Percentiles rank a stretch among this genome's conserved stretches.
These are phyloP conservation scores for Diophrys appendiculata DNA, from an alignment of 73 alveolate genomes.

Conservation along the genomic window DNA sequence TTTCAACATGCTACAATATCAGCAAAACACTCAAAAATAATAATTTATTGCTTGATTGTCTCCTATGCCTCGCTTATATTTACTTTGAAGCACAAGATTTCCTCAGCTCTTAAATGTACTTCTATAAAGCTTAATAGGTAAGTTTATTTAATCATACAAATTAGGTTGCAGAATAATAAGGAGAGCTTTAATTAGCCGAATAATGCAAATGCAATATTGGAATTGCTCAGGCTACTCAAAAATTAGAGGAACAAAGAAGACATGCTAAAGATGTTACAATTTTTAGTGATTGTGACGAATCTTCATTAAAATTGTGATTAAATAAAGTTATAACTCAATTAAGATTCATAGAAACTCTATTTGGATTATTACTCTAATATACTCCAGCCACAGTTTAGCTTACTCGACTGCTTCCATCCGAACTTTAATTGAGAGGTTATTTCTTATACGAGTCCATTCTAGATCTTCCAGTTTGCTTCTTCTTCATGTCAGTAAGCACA, in stretches of 20 bases:
- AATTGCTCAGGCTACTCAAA: conserved; percentile 24
- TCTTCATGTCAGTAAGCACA: too few species aligned
- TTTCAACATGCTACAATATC: conserved; percentile 17
- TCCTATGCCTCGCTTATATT: conserved; percentile 48
- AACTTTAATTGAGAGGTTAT: too few species aligned
- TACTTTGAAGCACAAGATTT: conserved; percentile 36
- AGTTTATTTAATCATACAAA: background rate
- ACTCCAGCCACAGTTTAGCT: too few species aligned
- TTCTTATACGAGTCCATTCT: too few species aligned
- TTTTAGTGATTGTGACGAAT: too few species aligned
- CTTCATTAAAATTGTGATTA: too few species aligned
- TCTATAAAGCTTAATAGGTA: conserved; percentile 42
- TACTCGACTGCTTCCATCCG: too few species aligned
- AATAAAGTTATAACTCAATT: too few species aligned
- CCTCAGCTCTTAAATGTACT: conserved; percentile 25
- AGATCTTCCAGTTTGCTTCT: too few species aligned
- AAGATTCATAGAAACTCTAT: too few species aligned
- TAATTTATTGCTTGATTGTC: conserved; percentile 41
- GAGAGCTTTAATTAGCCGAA: conserved; percentile 49
- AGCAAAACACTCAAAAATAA: conserved; percentile 28
- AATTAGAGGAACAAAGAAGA: background rate
- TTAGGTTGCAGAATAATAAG: conserved; percentile 19
- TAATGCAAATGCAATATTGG: conserved; percentile 64
- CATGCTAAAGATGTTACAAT: too few species aligned
- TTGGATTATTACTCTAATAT: too few species aligned